Conservation (phyloP, 1,284 basidiomycete species). For the Chiua sp. region DNA sequence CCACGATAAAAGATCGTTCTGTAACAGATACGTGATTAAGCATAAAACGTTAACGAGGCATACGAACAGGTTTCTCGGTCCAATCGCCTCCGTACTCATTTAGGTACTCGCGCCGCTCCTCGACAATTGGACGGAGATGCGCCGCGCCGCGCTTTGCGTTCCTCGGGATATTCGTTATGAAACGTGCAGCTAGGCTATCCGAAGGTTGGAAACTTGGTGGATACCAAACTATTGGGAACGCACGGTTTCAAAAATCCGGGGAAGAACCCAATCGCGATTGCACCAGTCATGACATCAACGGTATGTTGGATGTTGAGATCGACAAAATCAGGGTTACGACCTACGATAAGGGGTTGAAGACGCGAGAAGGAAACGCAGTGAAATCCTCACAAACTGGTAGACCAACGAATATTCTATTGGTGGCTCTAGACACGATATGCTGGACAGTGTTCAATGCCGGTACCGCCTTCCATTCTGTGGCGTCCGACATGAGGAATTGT, state of each 20-base stretch:
- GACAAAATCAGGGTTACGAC: not conserved
- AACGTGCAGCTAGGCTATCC: not conserved
- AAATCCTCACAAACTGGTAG: not conserved
- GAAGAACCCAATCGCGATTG: not conserved
- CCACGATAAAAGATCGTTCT: constrained; percentile 29
- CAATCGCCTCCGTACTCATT: not conserved
- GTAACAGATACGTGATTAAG: not conserved
- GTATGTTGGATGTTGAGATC: not conserved
- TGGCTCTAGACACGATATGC: not conserved
- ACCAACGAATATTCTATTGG: not conserved
- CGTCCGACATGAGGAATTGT: not conserved
- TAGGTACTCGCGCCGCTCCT: not conserved
- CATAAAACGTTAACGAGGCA: not conserved
- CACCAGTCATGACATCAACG: not conserved
- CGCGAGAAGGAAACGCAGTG: no score
- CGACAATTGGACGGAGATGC: not conserved
- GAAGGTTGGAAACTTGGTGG: not conserved
- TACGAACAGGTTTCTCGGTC: not conserved
- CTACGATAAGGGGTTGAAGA: not conserved
- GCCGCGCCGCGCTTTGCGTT: not conserved
- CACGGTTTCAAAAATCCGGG: not conserved
- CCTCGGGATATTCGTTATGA: not conserved
- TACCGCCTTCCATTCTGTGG: not conserved
- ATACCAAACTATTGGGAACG: not conserved
- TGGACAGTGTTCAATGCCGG: not conserved